Evolutionary conservation across 2,329 filamentous ascomycete genomes (phyloP), one percentile per base, ranked within the genome.

Genomic region (Parastagonospora nodorum): DNA sequence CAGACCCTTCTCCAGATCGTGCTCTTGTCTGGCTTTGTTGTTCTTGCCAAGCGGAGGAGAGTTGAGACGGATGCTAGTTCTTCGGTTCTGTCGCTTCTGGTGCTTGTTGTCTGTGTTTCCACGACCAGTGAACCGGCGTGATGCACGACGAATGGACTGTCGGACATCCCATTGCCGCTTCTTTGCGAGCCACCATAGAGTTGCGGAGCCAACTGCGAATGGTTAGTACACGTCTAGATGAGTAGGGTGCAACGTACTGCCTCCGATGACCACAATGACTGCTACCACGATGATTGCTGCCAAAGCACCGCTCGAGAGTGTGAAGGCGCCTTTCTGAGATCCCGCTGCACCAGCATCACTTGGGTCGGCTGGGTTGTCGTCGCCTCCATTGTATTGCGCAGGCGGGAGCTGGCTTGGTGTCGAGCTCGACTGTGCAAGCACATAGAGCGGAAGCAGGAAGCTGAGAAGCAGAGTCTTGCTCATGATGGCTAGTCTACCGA

Each of bases 81-180:
- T 61, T 12, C 69, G 64, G 50, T 71, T 72, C 37, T 71, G 56
- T 36, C 67, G 70, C 31, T 68, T 72, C 32, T 61, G n/a, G n/a
- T n/a, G 60, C 36, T 65, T 56, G 52, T 53, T 56, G 40, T 65
- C 63, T 44, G 66, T 53, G 24, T 57, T 57, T 15, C 64, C 64
- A 41, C 76, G 74, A 15, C 75, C 75, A 1, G 77, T 79, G 38
- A 80, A 52, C 24, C 77, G 75, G 37, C 76, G 73, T 12, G 77
- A 79, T 1, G 89, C 92, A 57, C 83, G 84, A 48, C 87, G 83
- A 50, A 95, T 79, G 28, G 81, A 88, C 68, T 89, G 84, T 51
- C 86, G 84, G 60, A 94, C 79, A 59, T 86, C 88, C 90, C 90
- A 94, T 73, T 92, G 89, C 40, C 87, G 84, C 77, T 90, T 92